Evolutionary conservation across 2,329 filamentous ascomycete species (phyloP), one percentile per base, ranked within the genome.

Genomic region (Xylaria sp.): DNA sequence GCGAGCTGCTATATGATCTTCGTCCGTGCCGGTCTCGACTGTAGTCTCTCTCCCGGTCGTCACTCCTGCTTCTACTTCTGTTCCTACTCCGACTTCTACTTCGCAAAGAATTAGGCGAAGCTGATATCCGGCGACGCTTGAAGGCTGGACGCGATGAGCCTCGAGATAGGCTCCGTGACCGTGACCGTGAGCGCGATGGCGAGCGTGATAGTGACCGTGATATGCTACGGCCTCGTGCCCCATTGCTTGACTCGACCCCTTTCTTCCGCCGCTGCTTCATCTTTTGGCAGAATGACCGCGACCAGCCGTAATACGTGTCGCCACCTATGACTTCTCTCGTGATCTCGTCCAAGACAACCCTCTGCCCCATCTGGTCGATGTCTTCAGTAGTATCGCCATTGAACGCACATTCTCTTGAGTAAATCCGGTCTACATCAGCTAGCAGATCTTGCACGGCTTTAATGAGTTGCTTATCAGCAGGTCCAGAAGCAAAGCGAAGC

Each of bases 231-330:
- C 73, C 71, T 17, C 75, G 73, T 53, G 57, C 68, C 4, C 72
- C 72, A n/a, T 71, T 69, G 4, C 69, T 71, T 4, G 69, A 64
- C 14, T 34, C 72, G 57, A 67, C 72, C 12, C 73, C 73, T 64
- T 80, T 82, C 53, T 77, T 81, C 32, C 77, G 80, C 45, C 86
- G 83, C 59, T 84, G 81, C 79, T 91, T 93, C 91, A 96, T 96
- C 75, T 91, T 92, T 72, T 93, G 85, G 77, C 93, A 97, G 73
- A 97, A 96, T 0, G 84, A 83, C 47, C 88, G 86, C 4, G 93
- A 95, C 94, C 94, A 97, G 69, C 93, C 94, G 77, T 97, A 97
- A 78, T 97, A 97, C 0, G 92, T 93, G 70, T 93, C 90, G 1
- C 90, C 90, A 6, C 85, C 84, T 6, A 90, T 77, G 1, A 90